Conservation (phyloP, 1,284 basidiomycete genomes). For the Papiliotrema laurentii region DNA sequence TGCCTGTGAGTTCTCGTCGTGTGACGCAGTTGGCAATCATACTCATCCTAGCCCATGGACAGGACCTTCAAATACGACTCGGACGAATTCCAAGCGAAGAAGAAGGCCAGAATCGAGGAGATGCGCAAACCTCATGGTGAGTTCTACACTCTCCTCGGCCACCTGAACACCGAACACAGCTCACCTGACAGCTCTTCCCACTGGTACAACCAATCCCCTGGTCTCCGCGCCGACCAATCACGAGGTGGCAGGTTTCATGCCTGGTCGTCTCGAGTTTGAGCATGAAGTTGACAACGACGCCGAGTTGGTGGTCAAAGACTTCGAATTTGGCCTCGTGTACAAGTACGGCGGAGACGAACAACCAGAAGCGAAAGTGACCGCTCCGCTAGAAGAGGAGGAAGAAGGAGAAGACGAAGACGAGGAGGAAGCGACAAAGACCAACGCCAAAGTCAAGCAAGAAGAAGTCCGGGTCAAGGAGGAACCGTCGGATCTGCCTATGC, state of each 20-base stretch:
- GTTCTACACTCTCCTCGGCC: constrained; percentile 9
- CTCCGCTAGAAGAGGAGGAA: constrained; percentile 26
- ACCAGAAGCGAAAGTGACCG: constrained; percentile 53
- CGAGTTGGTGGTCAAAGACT: constrained; percentile 89
- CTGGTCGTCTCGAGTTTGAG: constrained; percentile 95
- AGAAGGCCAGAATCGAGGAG: constrained; percentile 74
- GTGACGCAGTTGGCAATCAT: not conserved
- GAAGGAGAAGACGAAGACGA: constrained; percentile 34
- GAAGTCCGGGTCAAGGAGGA: constrained; percentile 14
- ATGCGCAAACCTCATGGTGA: constrained; percentile 50
- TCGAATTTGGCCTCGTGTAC: constrained; percentile 86
- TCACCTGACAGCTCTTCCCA: constrained; percentile 40
- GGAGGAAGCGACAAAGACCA: constrained; percentile 25
- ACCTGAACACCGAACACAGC: not conserved
- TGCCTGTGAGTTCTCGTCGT: constrained; percentile 61
- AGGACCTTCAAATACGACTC: constrained; percentile 66
- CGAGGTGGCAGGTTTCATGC: constrained; percentile 89
- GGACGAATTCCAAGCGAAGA: constrained; percentile 77
- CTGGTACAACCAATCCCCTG: constrained; percentile 58
- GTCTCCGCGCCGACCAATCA: constrained; percentile 93
- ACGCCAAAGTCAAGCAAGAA: constrained; percentile 13
- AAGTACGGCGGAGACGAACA: constrained; percentile 78
- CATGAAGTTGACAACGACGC: constrained; percentile 96
- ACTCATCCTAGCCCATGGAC: constrained; percentile 58
- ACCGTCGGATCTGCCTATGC: constrained; percentile 6